Base-by-base conservation (phyloP, 352 stramenopile genomes). In the Peronospora belbahrii region DNA sequence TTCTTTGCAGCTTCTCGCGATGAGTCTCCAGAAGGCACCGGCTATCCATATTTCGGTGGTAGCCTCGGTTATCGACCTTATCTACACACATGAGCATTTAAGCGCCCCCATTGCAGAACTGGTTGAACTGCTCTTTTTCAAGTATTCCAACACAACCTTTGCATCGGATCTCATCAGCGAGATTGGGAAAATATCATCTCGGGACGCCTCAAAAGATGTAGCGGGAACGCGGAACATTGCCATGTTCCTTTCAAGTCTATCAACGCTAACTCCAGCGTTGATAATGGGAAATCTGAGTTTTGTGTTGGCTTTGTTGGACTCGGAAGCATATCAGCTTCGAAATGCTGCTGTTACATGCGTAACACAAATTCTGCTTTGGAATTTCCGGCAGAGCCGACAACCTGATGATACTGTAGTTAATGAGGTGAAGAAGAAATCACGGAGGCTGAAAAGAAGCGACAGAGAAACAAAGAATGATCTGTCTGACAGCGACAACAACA, bases 221-320 rank as follows among this genome's bases (percentile, higher is more conserved):
- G 62, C 63, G 13, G 74, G 80, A n/a, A 85, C 72, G 10, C 72
- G 75, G 18, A 88, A 91, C 50, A 83, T 88, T 22, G 65, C 76
- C 30, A 80, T 64, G 23, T 91, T 88, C 33, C 55, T 91, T 6
- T 76, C 74, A 6, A 75, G 56, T 28, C 36, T 91, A 10, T 77
- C 80, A 10, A 82, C 65, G 1, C 62, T 74, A 2, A 85, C 70
- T 6, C 80, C 80, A 4, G 69, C 70, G 15, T 53, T 88, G 35
- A 78, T 88, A 36, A 77, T 85, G 44, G 74, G 73, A 6, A 88
- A 91, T 43, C 50, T 88, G 37, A 83, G 69, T 7, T 87, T 91
- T 22, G 70, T 91, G 25, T 52, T 91, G 23, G 74, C 70, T 4
- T 68, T 91, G 10, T 59, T 87, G 6, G 75, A 88, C 39, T 81